A percentile compares a stretch with the other conserved stretches of the same genome.
phyloP scores from a whole-genome alignment of 371 early-diverging fungal species.

The Haplosporangium sp. region DNA sequence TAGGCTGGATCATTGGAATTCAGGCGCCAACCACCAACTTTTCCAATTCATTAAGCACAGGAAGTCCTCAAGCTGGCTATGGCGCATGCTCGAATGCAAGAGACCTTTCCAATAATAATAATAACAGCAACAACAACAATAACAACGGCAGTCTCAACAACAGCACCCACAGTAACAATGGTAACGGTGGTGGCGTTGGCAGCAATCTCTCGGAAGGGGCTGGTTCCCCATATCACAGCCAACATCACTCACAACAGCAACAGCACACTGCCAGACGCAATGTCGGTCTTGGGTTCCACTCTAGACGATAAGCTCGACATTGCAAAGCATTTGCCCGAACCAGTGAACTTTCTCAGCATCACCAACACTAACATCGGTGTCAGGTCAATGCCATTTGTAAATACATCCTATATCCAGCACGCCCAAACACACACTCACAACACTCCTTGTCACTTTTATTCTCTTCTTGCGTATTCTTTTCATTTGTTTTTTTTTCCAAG shows the following conservation, averaged over 20 bases:
- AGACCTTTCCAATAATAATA: conserved; percentile 10
- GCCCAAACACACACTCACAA: too few relatives aligned
- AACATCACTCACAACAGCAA: not conserved
- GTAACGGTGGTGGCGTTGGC: conserved; percentile 2
- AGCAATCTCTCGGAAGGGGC: conserved; percentile 7
- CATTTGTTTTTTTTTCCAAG: conserved; percentile 1
- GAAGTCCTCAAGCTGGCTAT: conserved; percentile 9
- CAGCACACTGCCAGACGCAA: too few relatives aligned
- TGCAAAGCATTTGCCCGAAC: too few relatives aligned
- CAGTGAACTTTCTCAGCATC: too few relatives aligned
- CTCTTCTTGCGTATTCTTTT: not conserved
- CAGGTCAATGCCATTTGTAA: conserved; percentile 8
- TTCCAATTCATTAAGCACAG: conserved; percentile 4
- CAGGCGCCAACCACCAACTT: conserved; percentile 29
- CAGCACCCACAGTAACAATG: conserved; percentile 1
- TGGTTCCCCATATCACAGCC: conserved; percentile 16
- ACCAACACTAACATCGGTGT: conserved; percentile 5
- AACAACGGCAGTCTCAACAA: not conserved
- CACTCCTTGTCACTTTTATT: not conserved
- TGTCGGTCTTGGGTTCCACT: too few relatives aligned
- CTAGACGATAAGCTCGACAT: too few relatives aligned
- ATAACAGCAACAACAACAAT: conserved; percentile 14
- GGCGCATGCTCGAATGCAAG: too few relatives aligned
- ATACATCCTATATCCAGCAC: conserved; percentile 6
- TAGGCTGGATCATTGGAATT: conserved; percentile 78